phyloP scores from a whole-genome alignment of 2,329 filamentous ascomycete genomes.

The Exophiala sp. region DNA sequence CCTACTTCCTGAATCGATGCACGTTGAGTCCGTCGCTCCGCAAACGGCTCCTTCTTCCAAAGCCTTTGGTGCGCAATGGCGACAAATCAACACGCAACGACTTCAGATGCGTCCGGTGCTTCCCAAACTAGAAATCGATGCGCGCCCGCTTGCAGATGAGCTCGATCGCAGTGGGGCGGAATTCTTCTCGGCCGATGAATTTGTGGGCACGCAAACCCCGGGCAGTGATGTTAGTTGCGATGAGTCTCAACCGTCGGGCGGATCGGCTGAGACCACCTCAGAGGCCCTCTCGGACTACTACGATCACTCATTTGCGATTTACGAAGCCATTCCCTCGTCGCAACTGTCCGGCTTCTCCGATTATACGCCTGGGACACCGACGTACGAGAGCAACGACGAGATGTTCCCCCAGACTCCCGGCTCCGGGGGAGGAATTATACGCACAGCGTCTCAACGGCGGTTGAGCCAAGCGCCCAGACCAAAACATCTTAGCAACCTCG shows the following conservation, averaged over 20 bases:
- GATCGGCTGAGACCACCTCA: conserved; percentile 28
- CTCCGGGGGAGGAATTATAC: conserved; percentile 23
- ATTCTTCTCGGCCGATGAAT: conserved; percentile 25
- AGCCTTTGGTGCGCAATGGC: conserved; percentile 25
- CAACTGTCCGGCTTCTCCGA: conserved; percentile 41
- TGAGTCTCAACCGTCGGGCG: conserved; percentile 26
- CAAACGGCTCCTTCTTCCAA: conserved; percentile 15
- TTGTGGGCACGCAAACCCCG: conserved; percentile 20
- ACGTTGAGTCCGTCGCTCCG: conserved; percentile 18
- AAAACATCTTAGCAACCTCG: conserved; percentile 54
- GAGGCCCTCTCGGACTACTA: conserved; percentile 60
- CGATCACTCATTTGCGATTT: conserved; percentile 67
- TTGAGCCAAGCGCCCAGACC: conserved; percentile 24
- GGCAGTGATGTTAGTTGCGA: conserved; percentile 25
- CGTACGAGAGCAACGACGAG: conserved; percentile 27
- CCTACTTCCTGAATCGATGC: conserved; percentile 18
- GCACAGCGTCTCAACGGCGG: conserved; percentile 24
- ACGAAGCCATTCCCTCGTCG: conserved; percentile 61
- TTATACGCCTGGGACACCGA: conserved; percentile 26
- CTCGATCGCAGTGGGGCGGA: conserved; percentile 25
- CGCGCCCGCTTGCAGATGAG: conserved; percentile 13
- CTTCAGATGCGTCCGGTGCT: conserved; percentile 27
- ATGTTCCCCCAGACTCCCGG: conserved; percentile 24
- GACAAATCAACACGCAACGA: conserved; percentile 25
- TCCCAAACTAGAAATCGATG: conserved; percentile 24